These are phyloP conservation scores for Phyllosticta citribraziliensis DNA, from an alignment of 2,329 filamentous ascomycete species.

Conservation along the genomic window DNA sequence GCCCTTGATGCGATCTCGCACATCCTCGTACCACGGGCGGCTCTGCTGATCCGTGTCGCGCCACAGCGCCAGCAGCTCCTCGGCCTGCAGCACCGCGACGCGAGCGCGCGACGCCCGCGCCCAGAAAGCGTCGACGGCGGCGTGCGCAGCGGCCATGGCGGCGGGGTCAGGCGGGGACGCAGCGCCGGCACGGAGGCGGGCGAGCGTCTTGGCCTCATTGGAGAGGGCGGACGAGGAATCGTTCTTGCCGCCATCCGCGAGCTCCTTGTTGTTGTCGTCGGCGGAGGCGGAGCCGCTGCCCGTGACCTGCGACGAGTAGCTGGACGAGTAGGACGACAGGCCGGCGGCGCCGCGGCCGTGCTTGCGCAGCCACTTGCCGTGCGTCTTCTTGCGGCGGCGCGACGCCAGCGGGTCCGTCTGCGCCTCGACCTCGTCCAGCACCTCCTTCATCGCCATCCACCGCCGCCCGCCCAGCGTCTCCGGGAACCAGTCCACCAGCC, in stretches of 20 bases:
- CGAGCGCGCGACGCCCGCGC: background rate
- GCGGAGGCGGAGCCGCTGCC: too few species aligned
- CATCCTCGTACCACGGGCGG: background rate
- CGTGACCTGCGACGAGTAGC: background rate
- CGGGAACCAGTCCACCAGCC: slow-evolving; percentile 15
- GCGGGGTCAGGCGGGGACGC: background rate
- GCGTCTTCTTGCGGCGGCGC: background rate
- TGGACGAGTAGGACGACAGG: background rate
- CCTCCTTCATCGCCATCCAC: slow-evolving; percentile 14
- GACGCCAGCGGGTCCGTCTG: background rate
- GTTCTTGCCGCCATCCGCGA: too few species aligned
- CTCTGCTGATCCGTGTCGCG: slow-evolving; percentile 1
- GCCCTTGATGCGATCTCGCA: background rate
- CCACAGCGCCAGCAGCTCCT: slow-evolving; percentile 8
- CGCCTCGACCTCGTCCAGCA: background rate
- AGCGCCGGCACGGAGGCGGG: background rate
- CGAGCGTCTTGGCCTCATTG: background rate
- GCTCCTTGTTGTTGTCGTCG: background rate
- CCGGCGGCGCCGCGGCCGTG: background rate
- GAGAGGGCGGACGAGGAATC: background rate
- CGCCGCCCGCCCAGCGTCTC: slow-evolving; percentile 14
- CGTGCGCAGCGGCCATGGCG: background rate
- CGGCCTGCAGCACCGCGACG: slow-evolving; percentile 1
- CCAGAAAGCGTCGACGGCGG: background rate
- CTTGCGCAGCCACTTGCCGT: background rate